Evolutionary conservation across 1,139 yeast genomes (phyloP), one percentile per base, ranked within the genome.

Genomic region (Yamadazyma oceani): DNA sequence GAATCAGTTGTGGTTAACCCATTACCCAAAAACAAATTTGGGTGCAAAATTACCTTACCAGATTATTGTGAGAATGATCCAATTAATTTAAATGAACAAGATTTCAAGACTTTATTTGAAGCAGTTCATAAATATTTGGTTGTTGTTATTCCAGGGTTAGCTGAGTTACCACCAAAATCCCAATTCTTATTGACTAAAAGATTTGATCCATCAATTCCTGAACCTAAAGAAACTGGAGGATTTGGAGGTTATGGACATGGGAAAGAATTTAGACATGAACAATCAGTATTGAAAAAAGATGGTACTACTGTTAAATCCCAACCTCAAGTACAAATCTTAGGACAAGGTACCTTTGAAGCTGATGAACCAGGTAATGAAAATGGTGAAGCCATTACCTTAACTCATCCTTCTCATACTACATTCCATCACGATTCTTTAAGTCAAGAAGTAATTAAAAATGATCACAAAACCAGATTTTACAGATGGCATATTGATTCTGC

Each of bases 401-500:
- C 86, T 27, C 96, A 87, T 55, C 96, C 96, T 32, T 80, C 87
- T 3, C 95, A 87, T 57, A 78, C 80, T 46, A 73, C 81, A 1
- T 87, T 87, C 75, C 96, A 87, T 64, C 81, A 81, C 48, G 64
- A 72, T 14, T 73, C 81, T 1, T 72, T 87, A 45, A 67, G 80
- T n/a, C 73, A 75, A 21, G 75, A 75, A 23, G 80, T 85, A 45
- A 78, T 84, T 50, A 68, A 66, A 38, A 73, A 73, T 3, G 67
- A 75, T 22, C 78, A 81, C 39, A 74, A 75, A 58, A 87, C 96
- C 1, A 73, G 94, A 49, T 87, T 82, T 59, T 87, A 86, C 74
- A 78, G 96, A 64, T 87, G 96, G 96, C 96, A 87, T 63, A 85
- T 87, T 50, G 96, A 87, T 62, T 83, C 92, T 32, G 96, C 96